phyloP scores from a whole-genome alignment of 352 stramenopile species.

The Phytophthora citricola region DNA sequence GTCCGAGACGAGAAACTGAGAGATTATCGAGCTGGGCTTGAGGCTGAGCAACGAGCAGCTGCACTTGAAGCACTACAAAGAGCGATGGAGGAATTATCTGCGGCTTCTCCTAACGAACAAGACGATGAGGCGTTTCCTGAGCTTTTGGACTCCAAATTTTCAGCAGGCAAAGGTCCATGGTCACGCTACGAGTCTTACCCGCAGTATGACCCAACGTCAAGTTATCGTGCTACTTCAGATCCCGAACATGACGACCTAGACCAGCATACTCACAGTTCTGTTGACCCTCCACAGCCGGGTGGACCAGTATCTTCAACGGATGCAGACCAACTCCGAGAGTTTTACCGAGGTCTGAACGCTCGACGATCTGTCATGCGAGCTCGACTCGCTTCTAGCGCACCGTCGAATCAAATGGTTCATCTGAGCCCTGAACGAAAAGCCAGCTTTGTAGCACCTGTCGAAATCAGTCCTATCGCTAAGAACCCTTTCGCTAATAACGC shows the following conservation, averaged over 20 bases:
- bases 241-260: neutral
- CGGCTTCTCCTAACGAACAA: constrained; percentile 6
- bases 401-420: constrained; percentile 26
- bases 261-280: neutral
- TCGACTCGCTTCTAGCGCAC: constrained; percentile 23
- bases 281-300: neutral
- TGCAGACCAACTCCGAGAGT: constrained; percentile 32
- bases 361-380: constrained; percentile 26
- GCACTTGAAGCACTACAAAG: constrained; percentile 29
- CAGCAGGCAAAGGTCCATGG: constrained; percentile 11
- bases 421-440: constrained; percentile 21
- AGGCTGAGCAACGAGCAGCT: constrained; percentile 31
- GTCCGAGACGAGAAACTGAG: constrained; percentile 39
- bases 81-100: constrained; percentile 30
- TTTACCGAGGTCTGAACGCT: constrained; percentile 28
- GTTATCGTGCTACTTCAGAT: neutral
- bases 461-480: too few species aligned
- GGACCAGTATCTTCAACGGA: neutral
- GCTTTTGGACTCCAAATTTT: neutral
- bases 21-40: constrained; percentile 30
- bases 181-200: constrained; percentile 28
- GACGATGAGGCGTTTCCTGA: constrained; percentile 6
- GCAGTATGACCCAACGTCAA: neutral
- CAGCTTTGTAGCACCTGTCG: constrained; percentile 2
- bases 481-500: too few species aligned